Conservation (phyloP, 352 stramenopile species). For the Phytophthora crassamura region DNA sequence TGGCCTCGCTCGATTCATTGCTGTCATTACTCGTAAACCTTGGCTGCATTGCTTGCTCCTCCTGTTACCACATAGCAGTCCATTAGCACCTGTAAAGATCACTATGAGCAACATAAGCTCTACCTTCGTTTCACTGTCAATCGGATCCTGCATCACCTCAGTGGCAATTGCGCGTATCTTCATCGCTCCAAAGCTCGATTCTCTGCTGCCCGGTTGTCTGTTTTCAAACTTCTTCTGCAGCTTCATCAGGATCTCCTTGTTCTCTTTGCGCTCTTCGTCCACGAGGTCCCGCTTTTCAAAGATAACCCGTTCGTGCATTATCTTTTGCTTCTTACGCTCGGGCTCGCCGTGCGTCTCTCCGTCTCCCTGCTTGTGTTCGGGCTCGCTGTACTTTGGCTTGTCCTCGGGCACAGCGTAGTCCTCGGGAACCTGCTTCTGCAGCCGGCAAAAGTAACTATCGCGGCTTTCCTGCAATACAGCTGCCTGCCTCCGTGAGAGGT, state of each 20-base stretch:
- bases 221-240: slow-evolving; percentile 41
- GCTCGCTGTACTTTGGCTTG: slow-evolving; percentile 41
- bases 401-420: slow-evolving; percentile 50
- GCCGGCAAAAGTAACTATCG: slow-evolving; percentile 42
- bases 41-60: slow-evolving; percentile 8
- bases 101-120: background rate
- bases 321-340: slow-evolving; percentile 43
- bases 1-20: background rate
- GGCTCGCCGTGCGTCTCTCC: slow-evolving; percentile 38
- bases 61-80: background rate
- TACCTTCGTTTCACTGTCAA: slow-evolving; percentile 24
- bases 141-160: background rate
- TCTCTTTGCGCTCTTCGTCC: slow-evolving; percentile 40
- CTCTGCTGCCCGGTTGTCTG: too few relatives aligned
- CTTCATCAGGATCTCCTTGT: slow-evolving; percentile 40
- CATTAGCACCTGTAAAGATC: too few relatives aligned
- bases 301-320: background rate
- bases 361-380: background rate
- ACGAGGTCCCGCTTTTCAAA: slow-evolving; percentile 45
- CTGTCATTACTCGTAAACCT: background rate
- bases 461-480: slow-evolving; percentile 33
- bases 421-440: slow-evolving; percentile 50
- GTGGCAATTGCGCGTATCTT: slow-evolving; percentile 10
- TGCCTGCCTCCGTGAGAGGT: too few relatives aligned
- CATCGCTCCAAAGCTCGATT: slow-evolving; percentile 1